Evolutionary conservation across 2,329 filamentous ascomycete genomes (phyloP).

Genomic region (Hypoxylon sp.): DNA sequence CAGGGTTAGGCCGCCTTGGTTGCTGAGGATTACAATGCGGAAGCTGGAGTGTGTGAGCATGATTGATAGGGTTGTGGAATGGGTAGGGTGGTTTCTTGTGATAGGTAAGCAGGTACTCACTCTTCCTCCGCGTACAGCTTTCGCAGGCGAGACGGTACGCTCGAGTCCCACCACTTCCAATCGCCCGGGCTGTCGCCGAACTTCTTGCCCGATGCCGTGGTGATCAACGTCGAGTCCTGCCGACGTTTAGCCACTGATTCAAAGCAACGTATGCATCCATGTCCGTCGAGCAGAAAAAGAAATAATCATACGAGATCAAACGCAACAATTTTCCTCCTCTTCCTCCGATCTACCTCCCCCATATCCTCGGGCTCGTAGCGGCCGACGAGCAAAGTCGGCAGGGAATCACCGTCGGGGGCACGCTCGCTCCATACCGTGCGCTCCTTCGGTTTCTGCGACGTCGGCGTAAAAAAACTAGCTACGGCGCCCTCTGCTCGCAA

Average conservation of each 20-base stretch:
- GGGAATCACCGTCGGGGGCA: constrained; percentile 61
- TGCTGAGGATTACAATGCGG: constrained; percentile 83
- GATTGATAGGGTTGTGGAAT: background rate
- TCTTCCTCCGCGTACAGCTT: constrained; percentile 75
- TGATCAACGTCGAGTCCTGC: constrained; percentile 89
- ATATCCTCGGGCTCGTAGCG: constrained; percentile 67
- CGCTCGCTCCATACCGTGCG: constrained; percentile 78
- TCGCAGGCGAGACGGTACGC: constrained; percentile 75
- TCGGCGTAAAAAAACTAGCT: constrained; percentile 87
- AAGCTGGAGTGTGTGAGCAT: constrained; percentile 64
- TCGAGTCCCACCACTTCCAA: constrained; percentile 93
- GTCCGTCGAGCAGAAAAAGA: background rate
- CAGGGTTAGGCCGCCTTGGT: constrained; percentile 86
- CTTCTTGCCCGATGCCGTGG: constrained; percentile 81
- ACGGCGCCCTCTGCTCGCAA: constrained; percentile 70
- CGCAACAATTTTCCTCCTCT: constrained; percentile 72
- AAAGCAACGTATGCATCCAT: constrained; percentile 10
- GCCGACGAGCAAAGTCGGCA: constrained; percentile 77
- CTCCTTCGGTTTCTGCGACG: constrained; percentile 85
- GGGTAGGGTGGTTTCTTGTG: background rate
- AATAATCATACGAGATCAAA: constrained; percentile 70
- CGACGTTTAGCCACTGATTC: background rate
- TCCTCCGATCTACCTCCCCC: constrained; percentile 46
- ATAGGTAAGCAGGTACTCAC: constrained; percentile 54
- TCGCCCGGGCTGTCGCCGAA: constrained; percentile 78